Conservation (phyloP, 2,329 filamentous ascomycete genomes). For the Fusarium illudens region DNA sequence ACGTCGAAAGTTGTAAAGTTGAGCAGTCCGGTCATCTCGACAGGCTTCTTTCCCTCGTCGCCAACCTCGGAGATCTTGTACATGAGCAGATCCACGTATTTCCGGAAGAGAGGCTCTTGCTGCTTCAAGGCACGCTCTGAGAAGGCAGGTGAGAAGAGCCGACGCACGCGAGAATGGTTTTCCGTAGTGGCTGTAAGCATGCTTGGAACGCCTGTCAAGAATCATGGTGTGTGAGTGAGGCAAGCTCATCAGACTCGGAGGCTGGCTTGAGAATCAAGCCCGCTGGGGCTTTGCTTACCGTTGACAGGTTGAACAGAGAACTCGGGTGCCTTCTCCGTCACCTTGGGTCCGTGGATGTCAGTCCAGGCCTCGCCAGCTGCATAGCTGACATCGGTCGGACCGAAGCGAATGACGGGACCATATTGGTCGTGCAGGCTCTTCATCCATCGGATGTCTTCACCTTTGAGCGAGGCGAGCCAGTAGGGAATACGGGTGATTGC, state of each 20-base stretch:
- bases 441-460: conserved; percentile 18
- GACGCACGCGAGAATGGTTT: conserved; percentile 7
- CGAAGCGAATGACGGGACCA: conserved; percentile 23
- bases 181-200: conserved; percentile 2
- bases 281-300: not conserved
- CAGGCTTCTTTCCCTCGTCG: not conserved
- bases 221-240: not conserved
- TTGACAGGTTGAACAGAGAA: conserved; percentile 10
- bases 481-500: conserved; percentile 15
- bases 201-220: not conserved
- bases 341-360: conserved; percentile 12
- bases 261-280: not conserved
- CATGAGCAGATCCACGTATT: conserved; percentile 13
- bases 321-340: conserved; percentile 11
- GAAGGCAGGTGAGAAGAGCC: conserved; percentile 10
- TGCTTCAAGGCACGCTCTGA: conserved; percentile 22
- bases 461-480: not conserved
- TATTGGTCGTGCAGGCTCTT: conserved; percentile 8
- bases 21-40: conserved; percentile 10
- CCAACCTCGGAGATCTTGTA: conserved; percentile 13
- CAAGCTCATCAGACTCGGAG: not conserved
- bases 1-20: conserved; percentile 43
- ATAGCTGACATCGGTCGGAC: conserved; percentile 20
- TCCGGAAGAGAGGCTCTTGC: conserved; percentile 12
- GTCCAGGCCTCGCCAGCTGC: conserved; percentile 11